Conservation (phyloP, 148 eudicot genomes). For the Arctostaphylos glauca region DNA sequence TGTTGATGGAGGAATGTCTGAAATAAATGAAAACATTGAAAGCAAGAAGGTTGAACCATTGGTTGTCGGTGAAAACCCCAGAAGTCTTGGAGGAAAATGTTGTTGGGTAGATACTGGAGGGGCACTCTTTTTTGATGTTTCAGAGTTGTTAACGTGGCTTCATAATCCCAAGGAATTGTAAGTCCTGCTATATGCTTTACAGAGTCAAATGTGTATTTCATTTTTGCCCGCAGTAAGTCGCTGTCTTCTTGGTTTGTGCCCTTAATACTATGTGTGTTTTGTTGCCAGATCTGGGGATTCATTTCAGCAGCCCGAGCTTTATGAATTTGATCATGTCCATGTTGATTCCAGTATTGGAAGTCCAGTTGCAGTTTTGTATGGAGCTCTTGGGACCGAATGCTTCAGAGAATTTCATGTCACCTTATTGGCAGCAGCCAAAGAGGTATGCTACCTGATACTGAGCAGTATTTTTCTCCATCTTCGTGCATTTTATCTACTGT, state of each 20-base stretch:
- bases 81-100: slow-evolving; percentile 70
- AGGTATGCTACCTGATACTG: slow-evolving; percentile 39
- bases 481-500: not conserved
- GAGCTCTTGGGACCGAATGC: slow-evolving; percentile 88
- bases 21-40: slow-evolving; percentile 28
- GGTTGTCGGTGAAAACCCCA: slow-evolving; percentile 60
- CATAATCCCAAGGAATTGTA: slow-evolving; percentile 49
- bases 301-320: slow-evolving; percentile 81
- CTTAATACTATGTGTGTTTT: slow-evolving; percentile 9
- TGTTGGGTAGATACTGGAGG: slow-evolving; percentile 97
- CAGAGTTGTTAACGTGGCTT: slow-evolving; percentile 63
- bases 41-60: slow-evolving; percentile 40
- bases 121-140: slow-evolving; percentile 60
- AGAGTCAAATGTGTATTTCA: not conserved
- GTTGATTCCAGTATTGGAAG: slow-evolving; percentile 60
- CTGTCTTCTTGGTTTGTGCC: not conserved
- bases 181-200: slow-evolving; percentile 30
- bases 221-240: not conserved
- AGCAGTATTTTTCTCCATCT: not conserved
- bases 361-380: slow-evolving; percentile 84
- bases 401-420: slow-evolving; percentile 66
- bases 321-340: slow-evolving; percentile 87
- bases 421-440: slow-evolving; percentile 76
- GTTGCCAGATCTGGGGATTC: slow-evolving; percentile 50
- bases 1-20: slow-evolving; percentile 34